phyloP scores from a whole-genome alignment of 192 early-diverging fungal species.

The Dissophora ornata region DNA sequence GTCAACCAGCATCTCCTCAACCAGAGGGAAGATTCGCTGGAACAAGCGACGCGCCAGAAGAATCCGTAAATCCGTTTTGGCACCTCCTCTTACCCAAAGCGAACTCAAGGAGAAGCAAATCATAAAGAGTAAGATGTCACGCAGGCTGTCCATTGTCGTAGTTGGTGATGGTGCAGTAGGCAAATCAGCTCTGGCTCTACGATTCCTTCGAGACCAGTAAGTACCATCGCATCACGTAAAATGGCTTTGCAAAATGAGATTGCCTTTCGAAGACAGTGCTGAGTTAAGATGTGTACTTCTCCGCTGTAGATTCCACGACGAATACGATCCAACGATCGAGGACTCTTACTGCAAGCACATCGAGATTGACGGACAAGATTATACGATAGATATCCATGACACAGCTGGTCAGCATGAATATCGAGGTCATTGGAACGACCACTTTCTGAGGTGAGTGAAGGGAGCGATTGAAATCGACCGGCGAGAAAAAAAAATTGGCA shows the following conservation, averaged over 20 bases:
- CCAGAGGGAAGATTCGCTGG: not conserved
- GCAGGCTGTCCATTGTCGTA: conserved; percentile 31
- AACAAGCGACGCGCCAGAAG: not conserved
- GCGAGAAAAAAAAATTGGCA: no score
- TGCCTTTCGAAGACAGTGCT: not conserved
- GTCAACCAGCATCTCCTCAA: conserved; percentile 9
- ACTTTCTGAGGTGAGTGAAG: conserved; percentile 31
- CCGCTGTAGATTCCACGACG: conserved; percentile 27
- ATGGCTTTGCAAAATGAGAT: no score
- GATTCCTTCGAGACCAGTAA: conserved; percentile 84
- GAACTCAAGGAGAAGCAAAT: not conserved
- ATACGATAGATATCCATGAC: conserved; percentile 82
- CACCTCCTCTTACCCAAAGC: not conserved
- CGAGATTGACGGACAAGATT: conserved; percentile 73
- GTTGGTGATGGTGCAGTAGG: conserved; percentile 62
- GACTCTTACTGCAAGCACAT: conserved; percentile 81
- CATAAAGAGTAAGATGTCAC: no score
- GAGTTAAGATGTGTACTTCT: no score
- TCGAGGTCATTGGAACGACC: conserved; percentile 50
- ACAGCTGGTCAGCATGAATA: conserved; percentile 91
- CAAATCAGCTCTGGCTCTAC: conserved; percentile 84
- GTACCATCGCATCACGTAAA: not conserved
- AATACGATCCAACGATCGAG: conserved; percentile 51
- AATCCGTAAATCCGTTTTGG: not conserved
- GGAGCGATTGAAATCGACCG: not conserved